Evolutionary conservation across 1,284 basidiomycete genomes (phyloP), one percentile per base, ranked within the genome.

Genomic region (Trametes pubescens): DNA sequence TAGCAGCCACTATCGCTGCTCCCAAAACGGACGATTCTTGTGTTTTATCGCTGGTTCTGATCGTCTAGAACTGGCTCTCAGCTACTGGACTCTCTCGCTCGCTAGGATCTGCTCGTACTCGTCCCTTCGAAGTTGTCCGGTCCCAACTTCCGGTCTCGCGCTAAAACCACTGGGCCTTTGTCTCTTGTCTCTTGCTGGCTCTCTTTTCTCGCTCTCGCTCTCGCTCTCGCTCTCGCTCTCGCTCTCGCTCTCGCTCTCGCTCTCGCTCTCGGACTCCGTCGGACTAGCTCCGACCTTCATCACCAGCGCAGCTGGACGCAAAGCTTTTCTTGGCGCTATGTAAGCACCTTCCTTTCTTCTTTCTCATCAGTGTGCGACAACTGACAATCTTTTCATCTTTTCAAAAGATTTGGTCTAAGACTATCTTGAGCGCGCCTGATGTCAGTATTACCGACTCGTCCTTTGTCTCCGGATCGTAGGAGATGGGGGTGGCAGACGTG

Each of bases 401-500:
- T 14, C 14, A 9, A 14, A 38, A 43, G 3, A 16, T 4, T 16
- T 43, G 40, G 40, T n/a, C 18, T n/a, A 2, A 16, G 40, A 7
- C 18, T 8, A 7, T n/a, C 18, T 43, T 16, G 44, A 7, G 21
- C 24, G 38, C 13, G 38, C 38, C 18, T 10, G 18, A 40, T 40
- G 44, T 47, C 44, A 47, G 8, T 47, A 47, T 2, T 47, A 47
- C 44, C 44, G 24, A 47, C 44, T 47, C 44, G 44, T 47, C 44
- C 22, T 22, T 26, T 24, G 44, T 47, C 44, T 24, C 22, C 10
- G 21, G 24, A 7, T 47, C 24, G 21, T 24, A 1, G 44, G 44
- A 47, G 44, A 47, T 47, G 38, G 38, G 44, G 22, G 43, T 44
- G 44, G 44, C 44, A 47, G 44, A 47, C 44, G 44, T 47, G 44